Evolutionary conservation across 805 yeast species (phyloP).

Genomic region (Isabelozyma gotoi): DNA sequence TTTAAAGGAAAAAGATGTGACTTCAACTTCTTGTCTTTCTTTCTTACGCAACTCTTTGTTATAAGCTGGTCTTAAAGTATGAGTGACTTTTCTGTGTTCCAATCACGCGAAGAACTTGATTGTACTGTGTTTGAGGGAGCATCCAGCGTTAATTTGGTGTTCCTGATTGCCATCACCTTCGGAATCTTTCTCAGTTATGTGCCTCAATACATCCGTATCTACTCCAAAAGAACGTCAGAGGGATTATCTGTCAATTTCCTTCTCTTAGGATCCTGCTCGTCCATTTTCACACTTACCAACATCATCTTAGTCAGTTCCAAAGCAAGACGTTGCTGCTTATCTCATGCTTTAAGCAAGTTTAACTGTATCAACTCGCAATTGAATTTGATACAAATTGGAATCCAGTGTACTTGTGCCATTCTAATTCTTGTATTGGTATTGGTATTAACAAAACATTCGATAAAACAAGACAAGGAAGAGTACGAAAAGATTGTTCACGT

Average conservation of each 20-base stretch:
- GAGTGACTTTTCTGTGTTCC: neutral
- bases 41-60: neutral
- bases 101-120: slow-evolving; percentile 1
- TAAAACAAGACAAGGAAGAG: slow-evolving; percentile 47
- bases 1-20: no score
- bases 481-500: slow-evolving; percentile 39
- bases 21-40: neutral
- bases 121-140: slow-evolving; percentile 53
- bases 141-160: slow-evolving; percentile 44
- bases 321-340: slow-evolving; percentile 61
- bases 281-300: slow-evolving; percentile 67
- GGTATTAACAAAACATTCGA: slow-evolving; percentile 42
- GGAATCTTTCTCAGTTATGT: slow-evolving; percentile 72
- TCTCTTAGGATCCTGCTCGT: slow-evolving; percentile 67
- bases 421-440: slow-evolving; percentile 58
- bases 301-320: slow-evolving; percentile 59
- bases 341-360: slow-evolving; percentile 43
- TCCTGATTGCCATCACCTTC: slow-evolving; percentile 54
- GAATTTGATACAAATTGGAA: slow-evolving; percentile 64
- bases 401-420: slow-evolving; percentile 61
- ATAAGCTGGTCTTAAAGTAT: neutral
- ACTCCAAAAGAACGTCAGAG: slow-evolving; percentile 61
- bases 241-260: slow-evolving; percentile 76
- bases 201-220: slow-evolving; percentile 71
- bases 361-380: slow-evolving; percentile 68